Base-by-base conservation (phyloP, 306 rosid species). In the Trifolium repens region DNA sequence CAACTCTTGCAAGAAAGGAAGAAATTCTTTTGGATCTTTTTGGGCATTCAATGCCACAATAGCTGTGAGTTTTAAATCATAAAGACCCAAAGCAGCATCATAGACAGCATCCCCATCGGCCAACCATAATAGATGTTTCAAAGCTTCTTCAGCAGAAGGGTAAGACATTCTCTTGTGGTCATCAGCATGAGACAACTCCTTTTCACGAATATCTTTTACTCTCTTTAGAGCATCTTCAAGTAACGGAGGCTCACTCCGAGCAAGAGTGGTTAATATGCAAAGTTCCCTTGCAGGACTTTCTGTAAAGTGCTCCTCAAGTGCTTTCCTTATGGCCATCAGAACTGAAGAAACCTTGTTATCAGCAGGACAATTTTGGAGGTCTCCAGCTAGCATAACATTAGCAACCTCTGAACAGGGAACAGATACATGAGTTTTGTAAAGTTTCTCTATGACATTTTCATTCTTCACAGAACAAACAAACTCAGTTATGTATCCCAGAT, bases 41-140 rank as follows among this genome's bases (percentile, higher is more conserved):
- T 90, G 98, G 40, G 99, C 96, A 88, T 94, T 92, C 84, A 94
- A 79, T 77, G 99, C 98, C 70, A 94, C 98, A 71, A 94, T 92
- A 75, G 98, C 99, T 43, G 99, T 87, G 69, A 94, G 96, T 72
- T 88, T 88, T 87, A 94, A 83, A 84, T 94, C 99, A 80, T 94
- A 94, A 78, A 94, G 99, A 78, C 99, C 98, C 72, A 92, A 88
- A 70, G 98, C 99, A 71, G 96, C 85, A 76, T 92, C 93, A 87
- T 72, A 94, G 76, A 94, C 92, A 52, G 96, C 96, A 74, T 92
- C 93, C 2, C 97, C 71, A 79, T 94, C 99, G 49, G 93, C 87
- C 77, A 94, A 82, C 99, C 99, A 94, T 82, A 92, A 74, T 58
- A 94, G 96, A 89, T 94, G 98, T 84, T 92, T 92, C 79, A 94